Evolutionary conservation across 164 flowering plant genomes (phyloP), one percentile per base, ranked within the genome.

Genomic region (Berberis vulgaris): DNA sequence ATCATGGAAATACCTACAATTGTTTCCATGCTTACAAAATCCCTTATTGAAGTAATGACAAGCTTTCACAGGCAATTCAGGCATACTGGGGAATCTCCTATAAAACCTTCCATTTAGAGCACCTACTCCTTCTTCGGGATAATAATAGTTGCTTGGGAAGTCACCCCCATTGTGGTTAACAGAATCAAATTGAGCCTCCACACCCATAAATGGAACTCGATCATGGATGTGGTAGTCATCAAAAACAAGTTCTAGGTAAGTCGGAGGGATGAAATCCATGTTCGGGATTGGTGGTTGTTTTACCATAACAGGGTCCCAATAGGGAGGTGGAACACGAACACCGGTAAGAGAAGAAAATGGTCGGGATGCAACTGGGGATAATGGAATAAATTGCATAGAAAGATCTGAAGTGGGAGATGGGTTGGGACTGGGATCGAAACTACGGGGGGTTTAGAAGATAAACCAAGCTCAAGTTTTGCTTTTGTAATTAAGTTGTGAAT

Each of bases 21-120:
- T 85, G 53, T 63, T 78, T 47, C 98, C 98, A 65, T 93, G 83
- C 76, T 82, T 90, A 68, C 98, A 93, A 46, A 66, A 86, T 3
- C 98, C 98, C 72, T 83, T 84, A 62, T 72, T 83, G 69, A 71
- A 90, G 69, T 83, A 88, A 54, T 85, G 84, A 58, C 98, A 93
- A 46, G 71, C 73, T 78, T 83, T 92, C 39, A 68, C 63, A 1
- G 85, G 86, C 53, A 80, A 74, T 13, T 69, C 80, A 6, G 76
- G 70, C 45, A 76, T 42, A 63, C 71, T 77, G 0, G 77, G 71
- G 54, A 75, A 70, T 45, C 81, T 68, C 44, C 83, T 58, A 58
- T 66, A 70, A 1, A 71, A 58, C 69, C 86, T 76, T 9, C 67
- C 50, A 64, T 69, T 67, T 43, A 77, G 41, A 62, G 60, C 67